Percentiles rank a stretch among this genome's conserved stretches.
phyloP scores from a whole-genome alignment of 1,284 basidiomycete genomes.

The Peniophora sp. region DNA sequence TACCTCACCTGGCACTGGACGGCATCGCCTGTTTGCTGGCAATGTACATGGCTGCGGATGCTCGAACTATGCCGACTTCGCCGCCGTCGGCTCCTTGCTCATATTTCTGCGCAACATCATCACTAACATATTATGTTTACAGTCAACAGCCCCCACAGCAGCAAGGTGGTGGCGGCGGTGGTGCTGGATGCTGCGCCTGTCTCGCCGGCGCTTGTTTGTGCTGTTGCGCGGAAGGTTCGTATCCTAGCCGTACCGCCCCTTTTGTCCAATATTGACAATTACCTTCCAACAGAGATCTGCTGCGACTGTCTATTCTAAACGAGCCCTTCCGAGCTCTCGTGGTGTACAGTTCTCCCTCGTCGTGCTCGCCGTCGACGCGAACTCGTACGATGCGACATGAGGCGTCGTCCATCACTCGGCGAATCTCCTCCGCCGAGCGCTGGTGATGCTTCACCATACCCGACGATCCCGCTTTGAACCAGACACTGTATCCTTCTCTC shows the following conservation, averaged over 20 bases:
- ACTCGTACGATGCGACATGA: too few species aligned
- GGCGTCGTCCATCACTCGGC: too few species aligned
- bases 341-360: too few species aligned
- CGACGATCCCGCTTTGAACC: too few species aligned
- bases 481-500: too few species aligned
- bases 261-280: conserved; percentile 7
- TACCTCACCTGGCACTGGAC: too few species aligned
- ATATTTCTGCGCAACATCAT: background rate
- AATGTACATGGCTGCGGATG: background rate
- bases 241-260: background rate
- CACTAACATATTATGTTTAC: background rate
- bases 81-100: conserved; percentile 2
- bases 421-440: too few species aligned
- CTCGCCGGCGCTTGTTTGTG: conserved; percentile 65
- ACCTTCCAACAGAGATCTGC: conserved; percentile 43
- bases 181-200: conserved; percentile 52
- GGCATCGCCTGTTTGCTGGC: too few species aligned
- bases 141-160: conserved; percentile 48
- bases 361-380: too few species aligned
- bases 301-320: conserved; percentile 64
- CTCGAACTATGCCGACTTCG: too few species aligned
- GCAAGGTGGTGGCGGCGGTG: conserved; percentile 33
- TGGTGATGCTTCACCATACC: too few species aligned
- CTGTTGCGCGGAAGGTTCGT: conserved; percentile 71
- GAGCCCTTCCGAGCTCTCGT: background rate